These are phyloP conservation scores for Picocystis sp. DNA, from an alignment of 163 green algal species.

Conservation along the genomic window DNA sequence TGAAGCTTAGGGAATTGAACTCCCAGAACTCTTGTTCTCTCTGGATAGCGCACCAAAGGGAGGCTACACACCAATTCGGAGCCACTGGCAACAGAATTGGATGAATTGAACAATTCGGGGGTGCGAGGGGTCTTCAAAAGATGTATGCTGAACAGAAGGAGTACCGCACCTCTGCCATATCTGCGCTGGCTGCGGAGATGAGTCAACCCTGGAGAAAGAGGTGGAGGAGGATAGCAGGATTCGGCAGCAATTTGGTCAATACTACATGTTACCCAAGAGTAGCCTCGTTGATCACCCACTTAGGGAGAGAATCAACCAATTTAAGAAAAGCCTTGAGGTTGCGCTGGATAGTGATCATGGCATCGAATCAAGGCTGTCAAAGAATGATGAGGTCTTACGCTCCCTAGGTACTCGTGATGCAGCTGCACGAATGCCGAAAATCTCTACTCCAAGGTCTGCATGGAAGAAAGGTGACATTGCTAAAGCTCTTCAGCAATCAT, in stretches of 20 bases:
- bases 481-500: slow-evolving; percentile 35
- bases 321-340: slow-evolving; percentile 25
- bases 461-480: slow-evolving; percentile 59
- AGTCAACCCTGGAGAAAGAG: slow-evolving; percentile 25
- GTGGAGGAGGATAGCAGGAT: slow-evolving; percentile 31
- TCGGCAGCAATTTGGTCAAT: slow-evolving; percentile 8
- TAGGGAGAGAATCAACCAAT: slow-evolving; percentile 23
- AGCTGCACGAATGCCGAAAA: background rate
- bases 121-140: too few species aligned
- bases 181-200: slow-evolving; percentile 25
- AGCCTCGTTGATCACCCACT: slow-evolving; percentile 3
- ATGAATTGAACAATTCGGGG: too few species aligned
- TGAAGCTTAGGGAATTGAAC: slow-evolving; percentile 45
- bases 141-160: too few species aligned
- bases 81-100: too few species aligned
- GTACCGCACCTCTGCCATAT: too few species aligned
- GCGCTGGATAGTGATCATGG: slow-evolving; percentile 30
- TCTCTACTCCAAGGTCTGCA: slow-evolving; percentile 24
- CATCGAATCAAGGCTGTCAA: slow-evolving; percentile 1
- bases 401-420: slow-evolving; percentile 39
- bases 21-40: slow-evolving; percentile 22
- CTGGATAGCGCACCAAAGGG: too few species aligned
- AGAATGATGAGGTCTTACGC: background rate
- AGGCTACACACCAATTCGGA: too few species aligned
- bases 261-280: too few species aligned